phyloP scores from a whole-genome alignment of 306 rosid species.

The Abrus precatorius region DNA sequence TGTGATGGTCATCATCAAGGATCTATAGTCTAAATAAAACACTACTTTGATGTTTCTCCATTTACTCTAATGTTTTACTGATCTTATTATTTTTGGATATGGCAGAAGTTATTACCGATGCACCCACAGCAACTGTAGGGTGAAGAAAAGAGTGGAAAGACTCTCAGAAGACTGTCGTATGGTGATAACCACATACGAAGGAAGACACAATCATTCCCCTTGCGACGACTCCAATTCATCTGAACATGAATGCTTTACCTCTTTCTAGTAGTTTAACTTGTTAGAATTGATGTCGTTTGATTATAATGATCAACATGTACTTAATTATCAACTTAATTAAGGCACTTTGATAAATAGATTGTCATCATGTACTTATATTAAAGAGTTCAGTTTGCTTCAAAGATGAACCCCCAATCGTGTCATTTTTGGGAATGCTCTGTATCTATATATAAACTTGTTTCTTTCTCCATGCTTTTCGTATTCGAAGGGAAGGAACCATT shows the following conservation, averaged over 20 bases:
- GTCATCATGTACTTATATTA: slow-evolving; percentile 4
- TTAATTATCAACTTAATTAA: neutral
- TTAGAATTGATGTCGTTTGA: neutral
- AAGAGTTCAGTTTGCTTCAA: slow-evolving; percentile 6
- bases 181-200: slow-evolving; percentile 95
- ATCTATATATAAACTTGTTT: neutral
- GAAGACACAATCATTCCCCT: slow-evolving; percentile 90
- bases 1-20: no score
- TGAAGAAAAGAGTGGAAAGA: slow-evolving; percentile 91
- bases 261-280: slow-evolving; percentile 50
- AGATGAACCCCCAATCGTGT: slow-evolving; percentile 4
- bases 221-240: slow-evolving; percentile 84
- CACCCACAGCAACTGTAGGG: slow-evolving; percentile 85
- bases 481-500: slow-evolving; percentile 5
- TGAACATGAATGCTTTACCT: slow-evolving; percentile 76
- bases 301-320: neutral
- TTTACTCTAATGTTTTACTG: no score
- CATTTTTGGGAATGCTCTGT: neutral
- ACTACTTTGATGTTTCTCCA: no score
- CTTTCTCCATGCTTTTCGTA: neutral
- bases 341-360: neutral
- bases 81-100: neutral
- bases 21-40: no score
- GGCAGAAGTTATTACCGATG: slow-evolving; percentile 89
- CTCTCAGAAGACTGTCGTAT: slow-evolving; percentile 92